Base-by-base conservation (phyloP, 108 stramenopile species). In the Chaetoceros tenuissimus region DNA sequence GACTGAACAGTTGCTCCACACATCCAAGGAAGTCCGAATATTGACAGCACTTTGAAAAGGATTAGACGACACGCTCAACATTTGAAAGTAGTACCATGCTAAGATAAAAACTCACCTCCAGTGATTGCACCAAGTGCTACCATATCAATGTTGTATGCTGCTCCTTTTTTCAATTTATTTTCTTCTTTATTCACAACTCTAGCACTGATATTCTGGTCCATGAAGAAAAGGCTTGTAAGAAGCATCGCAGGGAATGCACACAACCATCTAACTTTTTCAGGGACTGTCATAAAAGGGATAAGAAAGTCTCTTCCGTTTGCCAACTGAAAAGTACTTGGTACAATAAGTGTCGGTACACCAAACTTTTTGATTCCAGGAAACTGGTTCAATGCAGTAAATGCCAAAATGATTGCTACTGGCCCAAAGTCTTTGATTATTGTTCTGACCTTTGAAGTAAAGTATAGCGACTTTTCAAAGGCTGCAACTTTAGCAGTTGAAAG, bases 21-120 rank as follows among this genome's bases (percentile, higher is more conserved):
- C 94, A 95, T 95, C 96, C 96, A 97, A 23, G 96, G 96, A n/a
- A 97, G 71, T 7, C 96, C 96, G 46, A 90, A 48, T 5, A 97
- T 31, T 7, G 85, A 92, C 23, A 91, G 59, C 52, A 64, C 84
- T 84, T 28, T 17, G 34, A 2, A 55, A 59, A 21, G 18, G 34
- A 23, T 46, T 2, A 55, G 31, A 54, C 16, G 40, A 31, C 24
- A 30, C 19, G 17, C 40, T n/a, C n/a, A n/a, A n/a, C n/a, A n/a
- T n/a, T n/a, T n/a, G n/a, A n/a, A n/a, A n/a, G n/a, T 43, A 51
- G 21, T 24, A 13, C 30, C 24, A 26, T 2, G 48, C 18, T 44
- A 60, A 50, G 22, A 47, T 26, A 2, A 48, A 63, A 29, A n/a
- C 77, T 72, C 61, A 79, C 76, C 60, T 28, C 73, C 80, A 25